phyloP scores from a whole-genome alignment of 352 stramenopile species.

The Bremia lactucae region DNA sequence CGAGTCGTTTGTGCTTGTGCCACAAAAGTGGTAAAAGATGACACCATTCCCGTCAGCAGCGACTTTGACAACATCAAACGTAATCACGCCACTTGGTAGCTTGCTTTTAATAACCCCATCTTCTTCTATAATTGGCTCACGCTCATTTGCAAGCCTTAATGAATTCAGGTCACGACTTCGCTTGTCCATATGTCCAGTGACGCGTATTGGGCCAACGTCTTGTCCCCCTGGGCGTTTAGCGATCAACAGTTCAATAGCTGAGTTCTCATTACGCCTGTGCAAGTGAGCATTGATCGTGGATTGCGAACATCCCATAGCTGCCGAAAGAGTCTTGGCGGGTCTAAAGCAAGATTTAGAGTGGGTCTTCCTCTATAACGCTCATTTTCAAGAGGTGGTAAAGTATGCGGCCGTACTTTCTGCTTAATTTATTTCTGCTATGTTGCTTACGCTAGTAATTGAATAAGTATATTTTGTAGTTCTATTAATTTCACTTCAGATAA shows the following conservation, averaged over 20 bases:
- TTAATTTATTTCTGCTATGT: too few species aligned
- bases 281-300: constrained; percentile 28
- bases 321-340: background rate
- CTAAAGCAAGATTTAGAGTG: too few species aligned
- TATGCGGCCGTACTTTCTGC: too few species aligned
- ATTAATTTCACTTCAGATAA: too few species aligned
- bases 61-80: constrained; percentile 25
- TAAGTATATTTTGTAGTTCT: too few species aligned
- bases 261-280: constrained; percentile 10
- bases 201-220: constrained; percentile 12
- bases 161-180: background rate
- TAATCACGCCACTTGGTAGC: constrained; percentile 5
- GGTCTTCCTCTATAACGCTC: too few species aligned
- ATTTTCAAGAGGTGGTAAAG: too few species aligned
- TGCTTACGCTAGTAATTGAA: too few species aligned
- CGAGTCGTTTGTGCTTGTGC: constrained; percentile 23
- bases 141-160: too few species aligned
- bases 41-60: constrained; percentile 19
- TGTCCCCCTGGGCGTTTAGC: constrained; percentile 17
- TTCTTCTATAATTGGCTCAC: too few species aligned
- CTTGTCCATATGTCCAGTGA: background rate
- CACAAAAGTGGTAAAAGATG: constrained; percentile 43
- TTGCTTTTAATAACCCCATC: too few species aligned
- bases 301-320: constrained; percentile 20
- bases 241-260: constrained; percentile 13